phyloP scores from a whole-genome alignment of 768 basidiomycete species.

The Amanita fuliginea region DNA sequence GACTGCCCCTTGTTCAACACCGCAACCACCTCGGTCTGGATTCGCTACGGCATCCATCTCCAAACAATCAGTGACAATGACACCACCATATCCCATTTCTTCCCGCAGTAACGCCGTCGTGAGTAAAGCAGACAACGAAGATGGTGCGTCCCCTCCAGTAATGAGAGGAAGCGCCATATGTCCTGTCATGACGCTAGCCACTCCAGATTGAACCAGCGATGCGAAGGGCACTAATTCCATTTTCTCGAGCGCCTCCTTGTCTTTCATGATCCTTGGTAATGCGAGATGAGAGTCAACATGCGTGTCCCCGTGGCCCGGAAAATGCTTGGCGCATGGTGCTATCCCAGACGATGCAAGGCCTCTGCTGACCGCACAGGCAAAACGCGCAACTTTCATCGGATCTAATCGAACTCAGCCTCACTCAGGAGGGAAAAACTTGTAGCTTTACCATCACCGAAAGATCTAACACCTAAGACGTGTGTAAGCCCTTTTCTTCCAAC shows the following conservation, averaged over 20 bases:
- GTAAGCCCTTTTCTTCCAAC: background rate
- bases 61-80: constrained; percentile 64
- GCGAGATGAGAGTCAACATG: constrained; percentile 61
- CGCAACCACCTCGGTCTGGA: constrained; percentile 30
- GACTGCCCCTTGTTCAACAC: constrained; percentile 43
- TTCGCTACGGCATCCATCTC: constrained; percentile 67
- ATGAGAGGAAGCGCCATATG: no score
- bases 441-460: constrained; percentile 50
- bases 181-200: no score
- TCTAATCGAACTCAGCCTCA: constrained; percentile 23
- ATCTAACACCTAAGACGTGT: constrained; percentile 42
- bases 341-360: constrained; percentile 40
- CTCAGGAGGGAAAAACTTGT: background rate
- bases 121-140: constrained; percentile 25
- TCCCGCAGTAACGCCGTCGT: constrained; percentile 42
- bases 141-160: no score
- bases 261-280: constrained; percentile 49
- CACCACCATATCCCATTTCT: constrained; percentile 41
- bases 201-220: constrained; percentile 21
- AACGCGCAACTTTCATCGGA: constrained; percentile 37
- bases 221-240: constrained; percentile 54
- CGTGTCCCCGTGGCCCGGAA: constrained; percentile 65
- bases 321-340: constrained; percentile 59
- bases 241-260: constrained; percentile 24
- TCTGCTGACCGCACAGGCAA: constrained; percentile 31